Base-by-base conservation (phyloP, 768 basidiomycete species). In the Suillus decipiens region DNA sequence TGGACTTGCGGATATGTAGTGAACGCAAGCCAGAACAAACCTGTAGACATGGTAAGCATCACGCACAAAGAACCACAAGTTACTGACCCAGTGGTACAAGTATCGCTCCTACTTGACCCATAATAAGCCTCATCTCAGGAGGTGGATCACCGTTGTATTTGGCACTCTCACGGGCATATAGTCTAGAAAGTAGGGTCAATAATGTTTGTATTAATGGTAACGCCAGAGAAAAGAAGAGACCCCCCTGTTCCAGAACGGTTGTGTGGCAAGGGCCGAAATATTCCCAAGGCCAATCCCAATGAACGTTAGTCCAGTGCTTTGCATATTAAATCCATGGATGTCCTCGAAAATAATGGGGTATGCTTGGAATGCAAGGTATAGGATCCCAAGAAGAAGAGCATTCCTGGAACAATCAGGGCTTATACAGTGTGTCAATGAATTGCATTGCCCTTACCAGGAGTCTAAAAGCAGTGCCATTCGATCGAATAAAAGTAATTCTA, bases 391-490 rank as follows among this genome's bases (percentile, higher is more conserved):
- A 57, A 80, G 56, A 19, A 79, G 61, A 4, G 79, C 73, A 56
- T 74, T 77, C 77, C 80, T 81, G 59, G 22, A 58, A 28, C 61
- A 55, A 19, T 61, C 47, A 56, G 41, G 5, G 56, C 34, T 19
- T 39, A 42, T 15, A 39, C 10, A 1, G 39, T 43, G 17, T 12
- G 50, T 67, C 9, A 71, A 34, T 1, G 22, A 50, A 43, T 10
- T 11, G 54, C 60, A 36, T 41, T 31, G 34, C 24, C 33, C 81
- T 3, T 72, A 89, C 92, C 92, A 93, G 15, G 83, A 72, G 71
- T 92, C 82, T 10, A 94, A 78, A 5, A 89, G 73, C 5, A 93
- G 78, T 0, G 89, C 88, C 90, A 93, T 94, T n/a, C 83, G 80
- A 67, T 95, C 90, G 56, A 79, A 83, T 0, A 84, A 47, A 5